These are phyloP conservation scores for Pisolithus tinctorius DNA, from an alignment of 768 basidiomycete genomes.

Conservation along the genomic window DNA sequence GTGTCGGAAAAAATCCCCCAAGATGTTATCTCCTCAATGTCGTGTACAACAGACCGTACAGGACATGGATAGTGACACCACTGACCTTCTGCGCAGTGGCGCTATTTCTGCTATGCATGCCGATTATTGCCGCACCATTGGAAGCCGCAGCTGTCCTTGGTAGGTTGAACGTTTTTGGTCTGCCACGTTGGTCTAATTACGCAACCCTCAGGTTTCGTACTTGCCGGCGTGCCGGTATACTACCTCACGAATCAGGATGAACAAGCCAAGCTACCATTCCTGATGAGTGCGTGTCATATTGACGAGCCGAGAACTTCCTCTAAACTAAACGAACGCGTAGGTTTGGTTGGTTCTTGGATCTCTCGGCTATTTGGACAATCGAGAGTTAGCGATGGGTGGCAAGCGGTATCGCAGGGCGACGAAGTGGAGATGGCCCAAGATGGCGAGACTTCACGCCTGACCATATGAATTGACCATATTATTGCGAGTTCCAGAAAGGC, in stretches of 20 bases:
- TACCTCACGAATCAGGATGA: slow-evolving; percentile 62
- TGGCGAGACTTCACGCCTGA: neutral
- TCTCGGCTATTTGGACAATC: slow-evolving; percentile 47
- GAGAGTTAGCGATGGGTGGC: slow-evolving; percentile 59
- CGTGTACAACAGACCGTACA: slow-evolving; percentile 68
- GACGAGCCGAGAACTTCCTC: neutral
- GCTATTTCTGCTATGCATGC: slow-evolving; percentile 73
- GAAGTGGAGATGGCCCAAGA: slow-evolving; percentile 61
- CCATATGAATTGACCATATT: neutral
- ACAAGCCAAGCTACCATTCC: slow-evolving; percentile 28
- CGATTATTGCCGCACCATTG: slow-evolving; percentile 85
- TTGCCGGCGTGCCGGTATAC: slow-evolving; percentile 76
- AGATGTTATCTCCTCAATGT: neutral
- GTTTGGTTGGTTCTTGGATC: slow-evolving; percentile 34
- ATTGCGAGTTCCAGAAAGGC: neutral
- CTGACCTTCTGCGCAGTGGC: slow-evolving; percentile 77
- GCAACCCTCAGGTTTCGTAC: slow-evolving; percentile 55
- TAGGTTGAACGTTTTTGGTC: slow-evolving; percentile 27
- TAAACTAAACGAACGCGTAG: slow-evolving; percentile 20
- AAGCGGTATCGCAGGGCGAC: slow-evolving; percentile 62
- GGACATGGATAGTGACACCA: slow-evolving; percentile 87
- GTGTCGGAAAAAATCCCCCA: neutral
- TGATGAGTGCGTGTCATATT: slow-evolving; percentile 30
- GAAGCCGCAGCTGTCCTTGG: slow-evolving; percentile 85
- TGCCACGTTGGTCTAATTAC: neutral